These are phyloP conservation scores for Suillus subluteus DNA, from an alignment of 768 basidiomycete species.

Conservation along the genomic window DNA sequence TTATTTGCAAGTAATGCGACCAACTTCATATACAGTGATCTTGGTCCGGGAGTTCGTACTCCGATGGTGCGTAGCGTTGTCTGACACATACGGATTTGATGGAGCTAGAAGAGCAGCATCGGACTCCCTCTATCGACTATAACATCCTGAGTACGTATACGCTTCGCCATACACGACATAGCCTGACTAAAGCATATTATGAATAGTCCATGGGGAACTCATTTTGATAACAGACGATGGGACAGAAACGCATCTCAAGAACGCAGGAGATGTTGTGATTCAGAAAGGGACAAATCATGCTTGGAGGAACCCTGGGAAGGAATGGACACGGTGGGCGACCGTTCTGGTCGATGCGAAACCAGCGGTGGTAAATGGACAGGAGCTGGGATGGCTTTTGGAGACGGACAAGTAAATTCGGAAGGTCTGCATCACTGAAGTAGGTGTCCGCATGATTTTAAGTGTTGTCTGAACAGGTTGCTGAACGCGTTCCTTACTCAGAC, in stretches of 20 bases:
- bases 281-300: conserved; percentile 64
- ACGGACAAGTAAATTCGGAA: conserved; percentile 4
- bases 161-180: not conserved
- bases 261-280: conserved; percentile 58
- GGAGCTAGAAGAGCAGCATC: conserved; percentile 15
- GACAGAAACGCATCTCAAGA: conserved; percentile 51
- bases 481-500: not conserved
- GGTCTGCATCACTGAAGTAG: not conserved
- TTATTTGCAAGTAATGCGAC: conserved; percentile 47
- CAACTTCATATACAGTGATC: conserved; percentile 54
- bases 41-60: conserved; percentile 53
- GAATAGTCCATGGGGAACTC: conserved; percentile 55
- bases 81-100: conserved; percentile 4
- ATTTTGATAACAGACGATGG: conserved; percentile 62
- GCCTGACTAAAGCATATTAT: conserved; percentile 1
- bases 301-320: conserved; percentile 56
- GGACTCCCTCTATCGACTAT: conserved; percentile 63
- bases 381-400: conserved; percentile 33
- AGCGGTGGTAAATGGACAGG: conserved; percentile 47
- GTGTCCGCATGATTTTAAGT: not conserved
- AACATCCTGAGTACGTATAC: conserved; percentile 56
- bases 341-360: conserved; percentile 60
- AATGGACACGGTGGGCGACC: conserved; percentile 56
- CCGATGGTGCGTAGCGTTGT: conserved; percentile 46
- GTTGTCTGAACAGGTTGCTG: not conserved